Evolutionary conservation across 1,284 basidiomycete species (phyloP), one percentile per base, ranked within the genome.

Genomic region (Golubevia sp.): DNA sequence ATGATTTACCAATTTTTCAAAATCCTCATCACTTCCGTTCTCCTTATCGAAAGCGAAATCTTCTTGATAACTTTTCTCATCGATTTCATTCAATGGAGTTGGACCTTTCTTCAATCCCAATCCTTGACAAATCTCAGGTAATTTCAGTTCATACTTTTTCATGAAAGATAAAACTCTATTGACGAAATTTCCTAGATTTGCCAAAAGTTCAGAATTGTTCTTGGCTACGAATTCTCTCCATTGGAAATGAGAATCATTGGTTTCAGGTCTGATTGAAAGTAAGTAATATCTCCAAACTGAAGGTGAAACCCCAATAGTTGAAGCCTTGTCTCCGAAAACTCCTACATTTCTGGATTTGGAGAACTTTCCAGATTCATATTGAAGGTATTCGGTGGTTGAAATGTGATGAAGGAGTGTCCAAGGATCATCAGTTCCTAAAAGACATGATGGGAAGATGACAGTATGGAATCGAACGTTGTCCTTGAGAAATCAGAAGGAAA

Each of bases 381-480:
- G 79, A 38, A 83, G 74, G 61, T 83, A 83, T 62, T 83, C 80
- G 61, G 78, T 80, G 25, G 80, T 83, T 71, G 71, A 77, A 70
- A 83, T 76, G 60, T 82, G 79, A 59, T 83, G 73, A 51, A 83
- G 71, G 58, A 75, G 63, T 24, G 80, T 83, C 74, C 77, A 83
- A 1, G 61, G 55, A 24, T 83, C 76, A 52, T 73, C 67, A 60
- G 71, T 79, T 52, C 80, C 80, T 55, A 82, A 67, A 58, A 83
- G 62, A 61, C 77, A 80, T 15, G 80, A 82, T 2, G 80, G 80
- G 71, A 83, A 83, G 67, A 83, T 83, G 67, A 83, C 80, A 52
- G 80, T 79, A 70, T 83, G 80, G 77, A 83, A 83, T 34, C 80
- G 79, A 8, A 82, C 79, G 55, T 82, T 83, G 73, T 83, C 80